phyloP scores from a whole-genome alignment of 2,329 filamentous ascomycete genomes.

The Fusarium verrucosum region DNA sequence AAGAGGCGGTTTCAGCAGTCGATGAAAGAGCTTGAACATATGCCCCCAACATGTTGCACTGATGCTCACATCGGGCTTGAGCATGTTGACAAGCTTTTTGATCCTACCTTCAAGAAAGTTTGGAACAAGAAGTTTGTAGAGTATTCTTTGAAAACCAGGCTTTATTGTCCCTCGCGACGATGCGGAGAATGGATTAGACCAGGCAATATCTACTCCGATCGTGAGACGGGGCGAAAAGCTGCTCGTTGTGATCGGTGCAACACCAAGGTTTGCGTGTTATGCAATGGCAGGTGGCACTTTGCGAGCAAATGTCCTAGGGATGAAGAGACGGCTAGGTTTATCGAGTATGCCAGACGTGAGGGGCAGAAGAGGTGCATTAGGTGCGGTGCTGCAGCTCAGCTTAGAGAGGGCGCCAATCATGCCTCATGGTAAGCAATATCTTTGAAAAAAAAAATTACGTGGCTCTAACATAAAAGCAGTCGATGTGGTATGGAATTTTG shows the following conservation, averaged over 20 bases:
- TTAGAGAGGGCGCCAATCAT: slow-evolving; percentile 86
- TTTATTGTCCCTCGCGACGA: slow-evolving; percentile 77
- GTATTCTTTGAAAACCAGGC: slow-evolving; percentile 75
- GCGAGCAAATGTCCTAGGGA: slow-evolving; percentile 76
- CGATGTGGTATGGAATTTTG: slow-evolving; percentile 87
- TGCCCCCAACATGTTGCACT: slow-evolving; percentile 87
- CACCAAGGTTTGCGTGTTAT: slow-evolving; percentile 77
- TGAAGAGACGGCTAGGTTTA: slow-evolving; percentile 69
- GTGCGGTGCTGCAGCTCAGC: slow-evolving; percentile 78
- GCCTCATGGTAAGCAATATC: slow-evolving; percentile 76
- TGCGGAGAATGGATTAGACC: slow-evolving; percentile 87
- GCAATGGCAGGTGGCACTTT: slow-evolving; percentile 78
- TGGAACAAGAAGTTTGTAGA: slow-evolving; percentile 87
- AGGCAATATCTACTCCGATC: slow-evolving; percentile 68
- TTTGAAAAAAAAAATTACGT: background rate
- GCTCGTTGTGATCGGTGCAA: slow-evolving; percentile 77
- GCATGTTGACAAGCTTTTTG: slow-evolving; percentile 80
- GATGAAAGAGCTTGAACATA: slow-evolving; percentile 78
- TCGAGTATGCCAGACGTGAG: slow-evolving; percentile 71
- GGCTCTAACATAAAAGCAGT: slow-evolving; percentile 50
- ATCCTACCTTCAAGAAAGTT: slow-evolving; percentile 74
- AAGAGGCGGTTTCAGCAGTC: slow-evolving; percentile 79
- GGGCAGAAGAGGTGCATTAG: slow-evolving; percentile 81
- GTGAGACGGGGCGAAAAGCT: slow-evolving; percentile 67
- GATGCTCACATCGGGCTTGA: slow-evolving; percentile 76